These are phyloP conservation scores for Luffa aegyptiaca DNA, from an alignment of 306 rosid species.

Conservation along the genomic window DNA sequence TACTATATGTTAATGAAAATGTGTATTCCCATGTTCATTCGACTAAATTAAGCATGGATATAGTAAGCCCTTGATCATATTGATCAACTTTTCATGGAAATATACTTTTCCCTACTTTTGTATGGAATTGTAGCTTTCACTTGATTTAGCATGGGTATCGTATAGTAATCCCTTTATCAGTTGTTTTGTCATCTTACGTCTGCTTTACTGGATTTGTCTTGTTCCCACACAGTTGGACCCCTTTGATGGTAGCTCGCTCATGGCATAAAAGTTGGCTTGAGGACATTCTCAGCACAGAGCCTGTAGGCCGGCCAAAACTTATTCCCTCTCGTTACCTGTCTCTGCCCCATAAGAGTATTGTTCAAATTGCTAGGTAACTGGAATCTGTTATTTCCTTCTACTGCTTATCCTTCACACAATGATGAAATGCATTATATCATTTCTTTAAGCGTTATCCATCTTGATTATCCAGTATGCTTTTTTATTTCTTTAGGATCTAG, in stretches of 20 bases:
- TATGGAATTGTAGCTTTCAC: background rate
- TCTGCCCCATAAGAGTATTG: slow-evolving; percentile 90
- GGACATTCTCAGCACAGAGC: slow-evolving; percentile 54
- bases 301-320: slow-evolving; percentile 31
- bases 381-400: background rate
- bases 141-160: background rate
- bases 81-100: background rate
- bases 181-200: background rate
- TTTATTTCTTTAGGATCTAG: background rate
- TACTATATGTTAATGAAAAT: background rate
- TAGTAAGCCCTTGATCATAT: background rate
- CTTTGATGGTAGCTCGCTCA: slow-evolving; percentile 84
- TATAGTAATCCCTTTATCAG: background rate
- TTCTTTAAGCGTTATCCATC: background rate
- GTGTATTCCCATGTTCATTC: background rate
- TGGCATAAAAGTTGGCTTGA: slow-evolving; percentile 83
- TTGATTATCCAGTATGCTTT: background rate
- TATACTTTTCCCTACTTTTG: background rate
- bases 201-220: background rate
- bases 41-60: background rate
- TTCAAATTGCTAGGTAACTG: slow-evolving; percentile 72
- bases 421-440: background rate
- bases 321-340: slow-evolving; percentile 66
- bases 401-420: background rate
- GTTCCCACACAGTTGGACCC: slow-evolving; percentile 56